phyloP scores from a whole-genome alignment of 306 rosid genomes.

The Castanea crenata region DNA sequence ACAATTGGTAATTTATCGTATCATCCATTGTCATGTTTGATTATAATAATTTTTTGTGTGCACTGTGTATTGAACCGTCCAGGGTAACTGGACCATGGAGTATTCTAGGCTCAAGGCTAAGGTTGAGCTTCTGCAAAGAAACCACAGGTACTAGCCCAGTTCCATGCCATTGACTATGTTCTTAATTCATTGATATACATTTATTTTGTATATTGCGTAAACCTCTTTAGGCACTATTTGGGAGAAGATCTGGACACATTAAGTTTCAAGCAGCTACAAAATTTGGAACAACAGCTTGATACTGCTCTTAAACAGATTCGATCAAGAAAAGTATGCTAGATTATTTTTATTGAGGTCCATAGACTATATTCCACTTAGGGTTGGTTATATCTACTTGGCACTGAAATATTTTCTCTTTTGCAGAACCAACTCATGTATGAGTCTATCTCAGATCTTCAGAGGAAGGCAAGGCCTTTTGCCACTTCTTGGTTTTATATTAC shows the following conservation, averaged over 20 bases:
- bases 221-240: slow-evolving; percentile 53
- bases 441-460: slow-evolving; percentile 76
- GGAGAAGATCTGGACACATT: slow-evolving; percentile 77
- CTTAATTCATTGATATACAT: not conserved
- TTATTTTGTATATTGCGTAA: too few species aligned
- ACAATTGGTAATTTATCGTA: too few species aligned
- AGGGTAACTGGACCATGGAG: slow-evolving; percentile 80
- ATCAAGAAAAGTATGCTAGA: slow-evolving; percentile 49
- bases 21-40: not conserved
- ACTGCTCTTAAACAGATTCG: slow-evolving; percentile 67
- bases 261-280: slow-evolving; percentile 68
- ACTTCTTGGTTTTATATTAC: not conserved
- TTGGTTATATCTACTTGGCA: not conserved
- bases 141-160: slow-evolving; percentile 45
- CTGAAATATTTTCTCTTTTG: slow-evolving; percentile 5
- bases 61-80: slow-evolving; percentile 4
- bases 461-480: slow-evolving; percentile 41
- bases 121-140: slow-evolving; percentile 67
- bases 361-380: not conserved
- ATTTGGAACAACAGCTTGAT: slow-evolving; percentile 80
- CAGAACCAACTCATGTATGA: slow-evolving; percentile 77
- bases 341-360: not conserved
- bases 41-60: not conserved
- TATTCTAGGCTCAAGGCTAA: slow-evolving; percentile 59
- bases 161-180: not conserved